Evolutionary conservation across 805 yeast genomes (phyloP).

Genomic region (Dipodascopsis uninucleata): DNA sequence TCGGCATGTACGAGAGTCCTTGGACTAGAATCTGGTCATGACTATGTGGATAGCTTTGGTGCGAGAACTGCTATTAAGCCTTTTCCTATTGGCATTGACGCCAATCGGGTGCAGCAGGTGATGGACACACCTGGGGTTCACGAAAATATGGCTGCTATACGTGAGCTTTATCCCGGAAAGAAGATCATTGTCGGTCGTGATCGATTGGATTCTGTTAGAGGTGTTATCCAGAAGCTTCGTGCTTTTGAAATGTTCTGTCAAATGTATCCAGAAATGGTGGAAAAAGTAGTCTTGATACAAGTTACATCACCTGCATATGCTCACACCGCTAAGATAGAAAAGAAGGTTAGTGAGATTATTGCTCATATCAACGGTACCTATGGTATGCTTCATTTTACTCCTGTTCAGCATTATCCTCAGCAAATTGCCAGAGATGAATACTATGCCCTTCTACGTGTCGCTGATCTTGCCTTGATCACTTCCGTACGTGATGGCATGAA

Average conservation of each 20-base stretch:
- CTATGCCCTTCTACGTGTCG: constrained; percentile 78
- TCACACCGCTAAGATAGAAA: constrained; percentile 62
- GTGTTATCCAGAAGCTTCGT: constrained; percentile 87
- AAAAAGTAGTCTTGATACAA: constrained; percentile 82
- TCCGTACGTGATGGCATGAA: constrained; percentile 95
- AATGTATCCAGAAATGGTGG: constrained; percentile 90
- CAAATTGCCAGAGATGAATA: constrained; percentile 85
- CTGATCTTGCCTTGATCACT: constrained; percentile 85
- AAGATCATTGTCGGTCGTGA: constrained; percentile 92
- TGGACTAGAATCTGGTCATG: constrained; percentile 58
- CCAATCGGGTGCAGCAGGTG: constrained; percentile 60
- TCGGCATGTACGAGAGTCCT: constrained; percentile 84
- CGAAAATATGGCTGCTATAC: constrained; percentile 61
- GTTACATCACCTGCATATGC: constrained; percentile 78
- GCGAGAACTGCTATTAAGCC: constrained; percentile 68
- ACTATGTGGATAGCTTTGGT: constrained; percentile 59
- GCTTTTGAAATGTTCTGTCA: constrained; percentile 86
- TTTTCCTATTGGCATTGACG: constrained; percentile 87
- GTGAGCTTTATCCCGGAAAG: constrained; percentile 41
- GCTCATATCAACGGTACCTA: constrained; percentile 77
- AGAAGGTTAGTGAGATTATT: constrained; percentile 77
- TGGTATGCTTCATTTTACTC: constrained; percentile 78
- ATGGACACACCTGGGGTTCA: constrained; percentile 43
- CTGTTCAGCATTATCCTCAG: constrained; percentile 90
- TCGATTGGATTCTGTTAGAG: constrained; percentile 84